Conservation (phyloP, 2,329 filamentous ascomycete species). For the Calycina marina region DNA sequence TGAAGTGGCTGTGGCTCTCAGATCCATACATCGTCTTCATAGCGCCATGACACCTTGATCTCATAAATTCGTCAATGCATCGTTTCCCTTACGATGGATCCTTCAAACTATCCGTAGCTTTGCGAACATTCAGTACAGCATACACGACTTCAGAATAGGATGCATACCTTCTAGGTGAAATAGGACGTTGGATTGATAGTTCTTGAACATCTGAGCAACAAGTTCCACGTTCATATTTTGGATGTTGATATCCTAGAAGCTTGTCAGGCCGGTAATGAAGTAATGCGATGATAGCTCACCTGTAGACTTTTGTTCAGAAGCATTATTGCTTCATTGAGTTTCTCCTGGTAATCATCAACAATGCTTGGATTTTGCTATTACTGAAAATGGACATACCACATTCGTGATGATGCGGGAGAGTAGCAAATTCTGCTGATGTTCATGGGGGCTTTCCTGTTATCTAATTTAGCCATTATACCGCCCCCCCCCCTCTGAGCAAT, state of each 20-base stretch:
- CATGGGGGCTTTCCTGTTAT: conserved; percentile 80
- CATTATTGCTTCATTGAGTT: conserved; percentile 87
- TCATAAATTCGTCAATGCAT: no score
- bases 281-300: conserved; percentile 29
- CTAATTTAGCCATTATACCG: neutral
- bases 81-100: conserved; percentile 52
- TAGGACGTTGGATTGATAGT: conserved; percentile 94
- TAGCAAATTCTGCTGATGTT: conserved; percentile 89
- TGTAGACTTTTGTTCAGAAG: conserved; percentile 87
- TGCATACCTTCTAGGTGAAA: conserved; percentile 84
- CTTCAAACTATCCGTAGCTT: conserved; percentile 73
- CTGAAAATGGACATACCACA: conserved; percentile 49
- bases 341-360: conserved; percentile 50
- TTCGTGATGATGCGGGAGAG: conserved; percentile 94
- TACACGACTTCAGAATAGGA: conserved; percentile 1
- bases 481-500: no score
- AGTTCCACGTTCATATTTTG: conserved; percentile 98
- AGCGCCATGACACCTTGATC: no score
- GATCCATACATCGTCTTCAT: no score
- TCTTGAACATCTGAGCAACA: conserved; percentile 99
- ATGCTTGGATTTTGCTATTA: conserved; percentile 1
- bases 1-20: no score
- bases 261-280: conserved; percentile 1
- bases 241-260: conserved; percentile 76
- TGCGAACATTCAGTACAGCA: conserved; percentile 10